These are phyloP conservation scores for Boletus sp. DNA, from an alignment of 768 basidiomycete species.

Conservation along the genomic window DNA sequence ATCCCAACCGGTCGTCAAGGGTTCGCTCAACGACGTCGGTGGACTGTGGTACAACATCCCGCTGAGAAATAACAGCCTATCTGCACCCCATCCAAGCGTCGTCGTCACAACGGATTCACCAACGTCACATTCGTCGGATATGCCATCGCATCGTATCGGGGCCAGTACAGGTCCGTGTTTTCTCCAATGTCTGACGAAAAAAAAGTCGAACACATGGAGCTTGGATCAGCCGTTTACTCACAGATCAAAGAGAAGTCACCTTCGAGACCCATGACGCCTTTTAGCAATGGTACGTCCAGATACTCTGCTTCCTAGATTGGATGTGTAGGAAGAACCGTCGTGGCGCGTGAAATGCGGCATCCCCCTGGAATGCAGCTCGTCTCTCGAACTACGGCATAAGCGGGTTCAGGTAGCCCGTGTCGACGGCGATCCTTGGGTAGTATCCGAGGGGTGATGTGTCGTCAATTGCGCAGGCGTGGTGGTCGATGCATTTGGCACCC, in stretches of 20 bases:
- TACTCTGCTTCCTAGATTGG: conserved; percentile 37
- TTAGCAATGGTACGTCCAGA: conserved; percentile 32
- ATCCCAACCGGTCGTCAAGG: too few relatives aligned
- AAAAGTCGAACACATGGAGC: too few relatives aligned
- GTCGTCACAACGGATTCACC: conserved; percentile 1
- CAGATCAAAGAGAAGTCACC: neutral
- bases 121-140: conserved; percentile 23
- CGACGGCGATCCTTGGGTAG: conserved; percentile 49
- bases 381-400: conserved; percentile 50
- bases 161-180: conserved; percentile 39
- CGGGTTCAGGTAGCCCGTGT: conserved; percentile 43
- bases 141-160: conserved; percentile 37
- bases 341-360: conserved; percentile 49
- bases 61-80: too few relatives aligned
- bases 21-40: too few relatives aligned
- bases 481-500: conserved; percentile 25
- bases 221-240: conserved; percentile 45
- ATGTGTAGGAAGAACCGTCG: conserved; percentile 44
- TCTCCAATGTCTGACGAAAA: conserved; percentile 32
- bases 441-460: conserved; percentile 37
- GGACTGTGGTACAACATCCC: too few relatives aligned
- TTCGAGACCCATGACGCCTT: neutral
- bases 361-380: conserved; percentile 48
- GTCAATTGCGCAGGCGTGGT: conserved; percentile 27
- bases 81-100: too few relatives aligned